phyloP scores from a whole-genome alignment of 2,329 filamentous ascomycete species.

The Fusarium circinatum region DNA sequence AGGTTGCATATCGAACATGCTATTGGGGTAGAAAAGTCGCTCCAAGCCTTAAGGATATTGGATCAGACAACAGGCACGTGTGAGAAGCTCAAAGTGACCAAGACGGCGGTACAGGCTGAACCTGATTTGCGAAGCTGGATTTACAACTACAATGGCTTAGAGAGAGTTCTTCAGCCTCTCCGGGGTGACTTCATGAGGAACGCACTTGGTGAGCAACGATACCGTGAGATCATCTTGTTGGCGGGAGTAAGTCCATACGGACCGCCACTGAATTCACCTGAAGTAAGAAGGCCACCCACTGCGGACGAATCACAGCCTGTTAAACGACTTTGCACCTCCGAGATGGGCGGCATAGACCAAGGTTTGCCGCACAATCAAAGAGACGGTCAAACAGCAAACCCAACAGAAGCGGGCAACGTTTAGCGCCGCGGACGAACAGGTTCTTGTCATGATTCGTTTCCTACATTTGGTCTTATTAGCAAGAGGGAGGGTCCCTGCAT shows the following conservation, averaged over 20 bases:
- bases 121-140: background rate
- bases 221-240: conserved; percentile 13
- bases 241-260: background rate
- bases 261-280: background rate
- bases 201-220: conserved; percentile 5
- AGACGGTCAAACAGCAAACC: background rate
- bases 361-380: background rate
- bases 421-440: background rate
- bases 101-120: background rate
- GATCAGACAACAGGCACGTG: background rate
- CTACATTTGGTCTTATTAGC: background rate
- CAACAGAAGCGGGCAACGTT: background rate
- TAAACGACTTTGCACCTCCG: background rate
- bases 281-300: background rate
- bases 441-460: background rate
- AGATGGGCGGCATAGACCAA: background rate
- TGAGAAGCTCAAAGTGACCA: background rate
- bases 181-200: background rate
- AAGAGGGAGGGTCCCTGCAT: background rate
- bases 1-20: conserved; percentile 1
- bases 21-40: background rate
- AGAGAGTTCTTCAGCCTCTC: background rate
- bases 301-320: background rate
- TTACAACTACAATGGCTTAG: background rate
- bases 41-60: background rate